Base-by-base conservation (phyloP, 169 alveolate species). In the Cryptosporidium sp. region DNA sequence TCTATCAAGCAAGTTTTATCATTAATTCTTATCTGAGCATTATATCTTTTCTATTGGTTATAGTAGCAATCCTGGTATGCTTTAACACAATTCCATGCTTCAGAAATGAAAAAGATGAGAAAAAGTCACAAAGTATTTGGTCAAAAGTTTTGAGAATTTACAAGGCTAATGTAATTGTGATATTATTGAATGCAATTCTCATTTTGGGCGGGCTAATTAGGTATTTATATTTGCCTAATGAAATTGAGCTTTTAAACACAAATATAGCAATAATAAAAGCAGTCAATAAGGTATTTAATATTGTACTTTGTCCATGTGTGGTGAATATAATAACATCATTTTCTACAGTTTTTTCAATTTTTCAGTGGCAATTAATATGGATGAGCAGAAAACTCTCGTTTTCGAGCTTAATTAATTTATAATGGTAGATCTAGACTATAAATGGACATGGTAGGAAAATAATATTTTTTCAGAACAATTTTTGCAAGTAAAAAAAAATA, bases 401-500 rank as follows among this genome's bases (percentile, higher is more conserved):
- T 53, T 58, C 86, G 86, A 75, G 86, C 62, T 37, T 75, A 58
- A 23, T 53, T 52, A 75, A 75, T 75, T 71, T 71, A 75, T 75
- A 75, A 75, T 53, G 70, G 86, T 75, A 75, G 86, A 75, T 75
- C 86, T 60, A 44, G 86, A 75, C 86, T 75, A 75, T 53, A 35
- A 75, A 75, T 35, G 44, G 44, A 48, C 85, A 71, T 71, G 85
- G 60, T 35, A 37, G 5, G 31, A 16, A 21, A 69, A 69, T 37
- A 31, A 39, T 69, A 69, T 69, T 69, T 69, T 69, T 37, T 37
- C 45, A 37, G 26, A 42, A 69, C 16, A 37, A 39, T 10, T 37
- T 48, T 48, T 48, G 56, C 56, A 48, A 48, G 56, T 48, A 48
- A 14, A 48, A 48, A 48, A 48, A 48, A 48, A 48, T 48, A 48